Percentiles rank a stretch among this genome's conserved stretches.
Evolutionary conservation across 148 eudicot species (phyloP).

Genomic region (Vaccinium corymbosum): DNA sequence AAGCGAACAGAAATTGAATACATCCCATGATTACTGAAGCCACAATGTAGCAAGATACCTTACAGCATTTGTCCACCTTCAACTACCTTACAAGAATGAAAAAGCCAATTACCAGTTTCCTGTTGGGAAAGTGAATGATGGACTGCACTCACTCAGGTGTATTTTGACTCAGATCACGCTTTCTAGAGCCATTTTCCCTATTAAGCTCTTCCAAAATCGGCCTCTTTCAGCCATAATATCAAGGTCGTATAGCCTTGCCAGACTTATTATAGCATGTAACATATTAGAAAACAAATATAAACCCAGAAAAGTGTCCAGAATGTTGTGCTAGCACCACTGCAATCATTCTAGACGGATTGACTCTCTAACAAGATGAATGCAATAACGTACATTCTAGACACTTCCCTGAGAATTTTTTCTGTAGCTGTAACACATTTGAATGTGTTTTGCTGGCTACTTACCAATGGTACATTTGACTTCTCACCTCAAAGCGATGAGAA

Average conservation of each 20-base stretch:
- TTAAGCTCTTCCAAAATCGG: background rate
- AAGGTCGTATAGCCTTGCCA: background rate
- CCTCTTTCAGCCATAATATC: slow-evolving; percentile 3
- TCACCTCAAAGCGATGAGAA: background rate
- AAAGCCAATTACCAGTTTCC: background rate
- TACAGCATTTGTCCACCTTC: background rate
- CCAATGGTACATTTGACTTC: background rate
- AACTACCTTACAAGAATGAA: background rate
- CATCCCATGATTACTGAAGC: background rate
- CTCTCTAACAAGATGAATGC: background rate
- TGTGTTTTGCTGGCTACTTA: background rate
- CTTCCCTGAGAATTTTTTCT: background rate
- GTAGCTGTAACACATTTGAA: background rate
- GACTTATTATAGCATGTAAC: background rate
- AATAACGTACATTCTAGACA: background rate
- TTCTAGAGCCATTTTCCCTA: background rate
- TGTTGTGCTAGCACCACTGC: background rate
- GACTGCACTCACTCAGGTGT: background rate
- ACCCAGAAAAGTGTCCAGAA: slow-evolving; percentile 1
- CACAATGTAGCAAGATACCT: background rate
- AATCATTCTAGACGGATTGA: background rate
- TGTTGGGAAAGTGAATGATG: background rate
- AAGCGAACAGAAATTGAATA: background rate
- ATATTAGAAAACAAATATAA: background rate
- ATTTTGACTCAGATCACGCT: background rate